Evolutionary conservation across 306 rosid species (phyloP), one percentile per base, ranked within the genome.

Genomic region (Acmispon strigosus): DNA sequence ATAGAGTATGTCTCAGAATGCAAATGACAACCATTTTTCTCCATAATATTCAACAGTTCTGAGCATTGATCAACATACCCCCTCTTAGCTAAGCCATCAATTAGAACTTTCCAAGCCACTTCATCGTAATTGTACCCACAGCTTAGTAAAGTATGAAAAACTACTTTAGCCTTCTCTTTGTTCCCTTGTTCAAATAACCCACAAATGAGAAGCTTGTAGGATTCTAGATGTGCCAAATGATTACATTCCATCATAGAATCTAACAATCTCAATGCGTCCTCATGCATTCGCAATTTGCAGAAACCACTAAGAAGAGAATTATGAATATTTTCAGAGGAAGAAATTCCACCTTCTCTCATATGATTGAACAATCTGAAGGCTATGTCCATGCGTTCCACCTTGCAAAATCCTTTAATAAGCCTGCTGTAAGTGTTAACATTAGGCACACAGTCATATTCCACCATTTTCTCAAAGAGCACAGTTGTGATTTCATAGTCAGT

Each of bases 91-190:
- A 92, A 82, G 72, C 98, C 98, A 47, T 92, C 92, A 65, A 92
- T 84, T 44, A 89, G 87, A 79, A 92, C 75, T 80, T 86, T 89
- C 96, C 96, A 89, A 83, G 87, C 92, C 24, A 92, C 85, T 60
- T 92, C 98, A 79, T 92, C 89, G 2, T 72, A 50, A 80, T 87
- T 89, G 82, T 92, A 89, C 58, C 80, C 87, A 66, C 84, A 73
- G 17, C 19, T 14, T 49, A 92, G 83, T 74, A 92, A 61, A 58
- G 58, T 80, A 57, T 29, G n/a, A 60, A 92, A 92, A 49, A 81
- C 69, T 29, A 78, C 68, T 74, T 84, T 78, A 41, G 96, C 98
- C 82, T 84, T 87, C 78, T 83, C 90, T 29, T 62, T 54, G 43
- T 74, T 68, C 53, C 82, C 89, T 75, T 86, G 84, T 14, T 80